Evolutionary conservation across 352 stramenopile genomes (phyloP), one percentile per base, ranked within the genome.

Genomic region (Sclerospora graminicola): DNA sequence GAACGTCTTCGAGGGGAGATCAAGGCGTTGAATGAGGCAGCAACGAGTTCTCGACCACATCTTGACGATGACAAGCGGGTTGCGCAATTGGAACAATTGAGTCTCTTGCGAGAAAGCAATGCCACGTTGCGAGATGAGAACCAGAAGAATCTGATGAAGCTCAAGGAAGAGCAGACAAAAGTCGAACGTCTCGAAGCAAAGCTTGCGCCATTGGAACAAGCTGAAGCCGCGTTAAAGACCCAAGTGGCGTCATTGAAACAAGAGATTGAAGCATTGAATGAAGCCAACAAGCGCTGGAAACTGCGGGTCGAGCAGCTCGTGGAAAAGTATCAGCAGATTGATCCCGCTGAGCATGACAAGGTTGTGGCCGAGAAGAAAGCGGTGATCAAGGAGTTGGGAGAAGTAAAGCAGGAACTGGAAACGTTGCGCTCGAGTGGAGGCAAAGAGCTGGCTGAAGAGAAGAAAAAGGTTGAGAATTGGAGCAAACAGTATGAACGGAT

Each of bases 291-390:
- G 47, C 64, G 72, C 21, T 89, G 78, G 78, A 89, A 89, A 48
- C 55, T 72, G 28, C 74, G 78, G 5, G 74, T 89, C 13, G 72
- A 87, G 30, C 78, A 89, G 44, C 29, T 89, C 39, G 73, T 89
- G 14, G 78, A 89, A 38, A 89, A 89, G 50, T 87, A 87, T 34
- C 74, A 89, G 39, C 78, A 89, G 42, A 44, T 89, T 28, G 78
- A 89, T 28, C 78, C 78, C 0, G 72, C 50, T 0, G 78, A 87
- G 43, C 59, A 84, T 39, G 78, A 86, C 30, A 78, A 79, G 50
- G 61, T 89, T 9, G 66, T 75, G 18, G 52, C 60, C 5, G 78
- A 89, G 29, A 76, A 71, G 18, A 68, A 73, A 33, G 51, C 64
- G 34, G 36, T 82, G 8, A 67, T 81, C 48, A 43, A 47, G 8